These are phyloP conservation scores for Tetratostichococcus sp. DNA, from an alignment of 139 green algal genomes.

Conservation along the genomic window DNA sequence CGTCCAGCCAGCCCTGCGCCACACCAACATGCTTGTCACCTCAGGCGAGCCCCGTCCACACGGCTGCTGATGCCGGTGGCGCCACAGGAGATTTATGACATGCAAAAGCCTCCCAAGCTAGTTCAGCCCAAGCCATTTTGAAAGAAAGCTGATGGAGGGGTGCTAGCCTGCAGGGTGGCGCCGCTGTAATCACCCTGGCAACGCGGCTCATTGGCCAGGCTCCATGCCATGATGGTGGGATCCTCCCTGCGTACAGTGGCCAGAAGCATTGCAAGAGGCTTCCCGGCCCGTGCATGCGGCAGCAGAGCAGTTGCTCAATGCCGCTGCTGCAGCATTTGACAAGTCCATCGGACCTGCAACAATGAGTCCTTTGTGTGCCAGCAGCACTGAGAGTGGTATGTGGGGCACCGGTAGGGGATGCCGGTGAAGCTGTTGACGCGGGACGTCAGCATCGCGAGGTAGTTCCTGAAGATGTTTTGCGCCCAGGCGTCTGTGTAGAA, in stretches of 20 bases:
- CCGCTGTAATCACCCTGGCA: constrained; percentile 33
- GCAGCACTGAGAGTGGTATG: not conserved
- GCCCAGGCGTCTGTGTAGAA: constrained; percentile 49
- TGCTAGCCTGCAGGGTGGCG: constrained; percentile 22
- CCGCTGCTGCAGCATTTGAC: not conserved
- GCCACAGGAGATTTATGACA: too few species aligned
- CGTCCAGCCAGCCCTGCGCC: constrained; percentile 42
- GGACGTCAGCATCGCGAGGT: constrained; percentile 28
- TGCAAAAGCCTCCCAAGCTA: too few species aligned
- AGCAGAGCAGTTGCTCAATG: too few species aligned
- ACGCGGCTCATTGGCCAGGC: constrained; percentile 59
- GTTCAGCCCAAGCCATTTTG: too few species aligned
- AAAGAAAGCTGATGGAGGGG: too few species aligned
- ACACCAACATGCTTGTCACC: not conserved
- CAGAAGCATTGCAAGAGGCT: too few species aligned
- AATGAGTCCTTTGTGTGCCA: not conserved
- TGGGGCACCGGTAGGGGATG: constrained; percentile 39
- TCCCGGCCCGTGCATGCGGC: too few species aligned
- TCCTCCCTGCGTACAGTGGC: constrained; percentile 44
- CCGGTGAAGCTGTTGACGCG: constrained; percentile 47
- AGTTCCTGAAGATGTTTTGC: constrained; percentile 46
- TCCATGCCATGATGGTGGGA: constrained; percentile 61
- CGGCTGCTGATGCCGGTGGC: too few species aligned
- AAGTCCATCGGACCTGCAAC: not conserved
- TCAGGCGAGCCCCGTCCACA: too few species aligned